Conservation (phyloP, 345 rosid species). For the Eutrema japonicum region DNA sequence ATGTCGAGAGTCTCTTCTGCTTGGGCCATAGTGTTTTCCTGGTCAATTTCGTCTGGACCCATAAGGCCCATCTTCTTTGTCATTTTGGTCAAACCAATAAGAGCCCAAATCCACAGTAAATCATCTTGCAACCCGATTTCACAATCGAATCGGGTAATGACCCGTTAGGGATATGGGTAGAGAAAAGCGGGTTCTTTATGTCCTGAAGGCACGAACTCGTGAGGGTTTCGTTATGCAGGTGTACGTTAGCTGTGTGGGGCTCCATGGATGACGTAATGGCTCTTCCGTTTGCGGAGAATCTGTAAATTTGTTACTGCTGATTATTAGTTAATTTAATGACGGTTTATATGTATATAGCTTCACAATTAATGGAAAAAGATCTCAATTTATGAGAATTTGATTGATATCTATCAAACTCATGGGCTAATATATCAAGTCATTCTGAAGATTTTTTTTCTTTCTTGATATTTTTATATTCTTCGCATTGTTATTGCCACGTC, state of each 20-base stretch:
- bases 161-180: too few species aligned
- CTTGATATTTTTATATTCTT: constrained; percentile 1
- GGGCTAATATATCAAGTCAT: background rate
- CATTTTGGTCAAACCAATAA: too few species aligned
- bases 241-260: background rate
- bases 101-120: too few species aligned
- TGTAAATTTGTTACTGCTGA: background rate
- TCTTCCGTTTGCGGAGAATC: background rate
- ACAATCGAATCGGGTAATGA: too few species aligned
- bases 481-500: constrained; percentile 16
- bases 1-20: too few species aligned
- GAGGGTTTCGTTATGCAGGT: background rate
- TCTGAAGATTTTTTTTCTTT: background rate
- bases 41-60: too few species aligned
- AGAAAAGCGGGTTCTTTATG: too few species aligned
- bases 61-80: too few species aligned
- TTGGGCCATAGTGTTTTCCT: too few species aligned
- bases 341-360: background rate
- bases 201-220: too few species aligned
- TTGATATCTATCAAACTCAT: constrained; percentile 17
- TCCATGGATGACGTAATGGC: constrained; percentile 14
- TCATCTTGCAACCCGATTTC: too few species aligned
- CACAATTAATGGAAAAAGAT: background rate
- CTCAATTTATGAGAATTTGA: background rate
- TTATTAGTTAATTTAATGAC: too few species aligned